A percentile compares a stretch with the other conserved stretches of the same genome.
Evolutionary conservation across 2,329 filamentous ascomycete genomes (phyloP).

Genomic region (Trichoderma simmonsii): DNA sequence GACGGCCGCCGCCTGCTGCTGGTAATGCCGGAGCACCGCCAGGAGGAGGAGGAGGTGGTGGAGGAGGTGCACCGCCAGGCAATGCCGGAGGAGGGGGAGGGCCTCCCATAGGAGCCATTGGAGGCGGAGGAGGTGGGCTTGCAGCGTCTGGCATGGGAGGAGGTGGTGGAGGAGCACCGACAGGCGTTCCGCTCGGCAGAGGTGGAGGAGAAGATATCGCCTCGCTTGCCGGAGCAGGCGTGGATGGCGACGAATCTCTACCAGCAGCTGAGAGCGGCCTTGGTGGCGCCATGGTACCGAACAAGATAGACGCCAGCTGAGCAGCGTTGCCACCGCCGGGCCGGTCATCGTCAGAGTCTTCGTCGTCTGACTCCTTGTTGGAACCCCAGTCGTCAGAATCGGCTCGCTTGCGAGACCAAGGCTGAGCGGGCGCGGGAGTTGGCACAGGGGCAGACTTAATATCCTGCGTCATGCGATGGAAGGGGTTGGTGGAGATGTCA

Average conservation of each 20-base stretch:
- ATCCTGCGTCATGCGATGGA: conserved; percentile 79
- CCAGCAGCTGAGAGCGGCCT: conserved; percentile 81
- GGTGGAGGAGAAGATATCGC: conserved; percentile 40
- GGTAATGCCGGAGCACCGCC: conserved; percentile 44
- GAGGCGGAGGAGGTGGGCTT: conserved; percentile 29
- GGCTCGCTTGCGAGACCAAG: conserved; percentile 52
- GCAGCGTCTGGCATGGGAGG: conserved; percentile 28
- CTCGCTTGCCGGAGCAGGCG: conserved; percentile 39
- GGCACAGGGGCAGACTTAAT: conserved; percentile 42
- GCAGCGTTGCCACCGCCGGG: conserved; percentile 81
- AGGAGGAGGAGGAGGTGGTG: conserved; percentile 47
- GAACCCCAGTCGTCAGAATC: conserved; percentile 79
- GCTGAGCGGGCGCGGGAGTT: conserved; percentile 46
- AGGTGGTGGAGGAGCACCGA: conserved; percentile 29
- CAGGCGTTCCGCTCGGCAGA: conserved; percentile 31
- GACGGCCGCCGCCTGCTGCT: conserved; percentile 48
- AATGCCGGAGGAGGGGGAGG: conserved; percentile 35
- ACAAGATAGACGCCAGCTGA: conserved; percentile 89
- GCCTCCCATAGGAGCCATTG: conserved; percentile 28
- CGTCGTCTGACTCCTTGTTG: conserved; percentile 59
- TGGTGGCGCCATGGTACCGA: conserved; percentile 94
- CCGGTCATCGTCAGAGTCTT: conserved; percentile 73
- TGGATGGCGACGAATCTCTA: conserved; percentile 54
- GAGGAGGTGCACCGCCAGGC: conserved; percentile 35
- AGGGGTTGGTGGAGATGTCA: conserved; percentile 85